A percentile compares a stretch with the other conserved stretches of the same genome.
phyloP scores from a whole-genome alignment of 176 grass and related monocot genomes.

The Cenchrus purpureus region DNA sequence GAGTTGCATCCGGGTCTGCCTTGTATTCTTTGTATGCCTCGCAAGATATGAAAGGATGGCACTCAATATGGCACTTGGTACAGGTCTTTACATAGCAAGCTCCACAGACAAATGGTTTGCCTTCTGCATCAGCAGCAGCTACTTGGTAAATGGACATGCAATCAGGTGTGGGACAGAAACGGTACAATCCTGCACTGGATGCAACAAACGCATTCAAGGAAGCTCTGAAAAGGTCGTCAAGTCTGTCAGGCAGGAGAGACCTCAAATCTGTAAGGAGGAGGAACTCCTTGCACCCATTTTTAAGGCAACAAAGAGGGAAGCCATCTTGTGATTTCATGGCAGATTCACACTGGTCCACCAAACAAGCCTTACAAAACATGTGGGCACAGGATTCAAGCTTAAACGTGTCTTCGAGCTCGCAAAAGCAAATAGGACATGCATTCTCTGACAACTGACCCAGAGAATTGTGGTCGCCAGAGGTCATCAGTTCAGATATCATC shows the following conservation, averaged over 20 bases:
- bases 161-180: conserved; percentile 78
- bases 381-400: conserved; percentile 89
- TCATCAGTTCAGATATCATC: conserved; percentile 56
- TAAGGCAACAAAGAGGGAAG: conserved; percentile 76
- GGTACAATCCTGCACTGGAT: conserved; percentile 64
- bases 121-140: conserved; percentile 38
- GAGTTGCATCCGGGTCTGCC: conserved; percentile 68
- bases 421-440: conserved; percentile 83
- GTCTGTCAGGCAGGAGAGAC: conserved; percentile 52
- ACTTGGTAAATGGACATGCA: conserved; percentile 77
- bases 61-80: conserved; percentile 84
- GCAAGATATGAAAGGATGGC: conserved; percentile 80
- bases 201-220: conserved; percentile 74
- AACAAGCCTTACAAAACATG: conserved; percentile 69
- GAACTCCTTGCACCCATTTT: conserved; percentile 65
- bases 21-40: conserved; percentile 86
- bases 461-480: conserved; percentile 40
- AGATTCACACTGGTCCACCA: conserved; percentile 84
- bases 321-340: conserved; percentile 70
- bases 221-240: conserved; percentile 83
- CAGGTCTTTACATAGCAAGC: conserved; percentile 78
- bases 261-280: conserved; percentile 71
- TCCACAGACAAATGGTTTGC: conserved; percentile 69
- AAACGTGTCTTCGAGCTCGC: conserved; percentile 85
- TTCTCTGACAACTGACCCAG: conserved; percentile 41